Percentiles rank a stretch among this genome's conserved stretches.
These are phyloP conservation scores for Fusarium tupiense DNA, from an alignment of 2,329 filamentous ascomycete genomes.

Conservation along the genomic window DNA sequence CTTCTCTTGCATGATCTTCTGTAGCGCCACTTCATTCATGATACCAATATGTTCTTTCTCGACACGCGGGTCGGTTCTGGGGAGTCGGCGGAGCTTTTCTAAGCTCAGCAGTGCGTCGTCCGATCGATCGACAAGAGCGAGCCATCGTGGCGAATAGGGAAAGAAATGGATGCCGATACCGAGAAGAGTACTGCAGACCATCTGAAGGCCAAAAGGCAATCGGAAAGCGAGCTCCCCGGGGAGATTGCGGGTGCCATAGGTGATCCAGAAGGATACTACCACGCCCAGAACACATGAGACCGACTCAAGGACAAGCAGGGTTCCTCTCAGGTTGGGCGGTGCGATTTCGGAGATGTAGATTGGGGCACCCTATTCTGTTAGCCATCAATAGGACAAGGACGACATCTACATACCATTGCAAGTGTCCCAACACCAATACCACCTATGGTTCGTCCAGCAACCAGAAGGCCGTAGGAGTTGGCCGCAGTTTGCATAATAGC, in stretches of 20 bases:
- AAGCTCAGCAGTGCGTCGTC: constrained; percentile 52
- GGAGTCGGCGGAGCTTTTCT: constrained; percentile 52
- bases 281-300: constrained; percentile 53
- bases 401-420: constrained; percentile 46
- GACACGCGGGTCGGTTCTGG: constrained; percentile 54
- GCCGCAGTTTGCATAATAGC: constrained; percentile 41
- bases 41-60: constrained; percentile 11
- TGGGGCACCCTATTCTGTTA: constrained; percentile 47
- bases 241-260: constrained; percentile 59
- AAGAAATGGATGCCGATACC: constrained; percentile 54
- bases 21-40: background rate
- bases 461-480: constrained; percentile 17
- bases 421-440: constrained; percentile 60
- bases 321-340: constrained; percentile 58
- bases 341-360: constrained; percentile 62
- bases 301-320: constrained; percentile 59
- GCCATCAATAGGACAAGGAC: background rate
- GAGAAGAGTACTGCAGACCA: constrained; percentile 35
- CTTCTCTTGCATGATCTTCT: background rate
- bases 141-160: constrained; percentile 59
- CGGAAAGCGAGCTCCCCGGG: constrained; percentile 53
- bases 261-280: constrained; percentile 62
- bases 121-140: constrained; percentile 52
- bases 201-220: constrained; percentile 49
- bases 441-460: constrained; percentile 41